A percentile compares a stretch with the other conserved stretches of the same genome.
Evolutionary conservation across 768 basidiomycete genomes (phyloP).

Genomic region (Phlebiopsis gigantea): DNA sequence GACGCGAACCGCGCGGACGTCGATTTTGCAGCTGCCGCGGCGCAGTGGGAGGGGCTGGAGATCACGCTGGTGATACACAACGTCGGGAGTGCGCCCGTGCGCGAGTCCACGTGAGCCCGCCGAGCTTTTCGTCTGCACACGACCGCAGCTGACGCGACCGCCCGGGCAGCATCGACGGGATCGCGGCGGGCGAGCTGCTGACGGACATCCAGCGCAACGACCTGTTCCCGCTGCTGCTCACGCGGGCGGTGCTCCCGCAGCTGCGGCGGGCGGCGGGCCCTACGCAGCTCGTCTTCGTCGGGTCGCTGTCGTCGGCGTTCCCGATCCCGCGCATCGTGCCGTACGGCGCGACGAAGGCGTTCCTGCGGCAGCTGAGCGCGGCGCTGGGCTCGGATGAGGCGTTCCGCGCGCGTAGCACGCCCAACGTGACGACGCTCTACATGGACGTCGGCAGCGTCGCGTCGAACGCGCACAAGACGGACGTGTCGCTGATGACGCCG

Average conservation of each 20-base stretch:
- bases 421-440: constrained; percentile 21
- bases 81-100: constrained; percentile 16
- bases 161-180: constrained; percentile 21
- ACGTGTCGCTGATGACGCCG: constrained; percentile 11
- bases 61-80: constrained; percentile 25
- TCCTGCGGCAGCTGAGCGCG: constrained; percentile 18
- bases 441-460: constrained; percentile 21
- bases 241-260: constrained; percentile 24
- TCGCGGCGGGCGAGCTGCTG: constrained; percentile 13
- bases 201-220: constrained; percentile 17
- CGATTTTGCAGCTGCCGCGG: constrained; percentile 18
- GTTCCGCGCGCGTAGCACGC: constrained; percentile 8
- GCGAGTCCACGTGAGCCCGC: constrained; percentile 12
- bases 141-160: no score
- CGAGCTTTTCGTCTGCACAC: no score
- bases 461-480: neutral
- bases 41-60: constrained; percentile 21
- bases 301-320: constrained; percentile 18
- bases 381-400: constrained; percentile 22
- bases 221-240: constrained; percentile 23
- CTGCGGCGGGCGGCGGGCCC: constrained; percentile 22
- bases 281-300: constrained; percentile 21
- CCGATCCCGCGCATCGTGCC: constrained; percentile 19
- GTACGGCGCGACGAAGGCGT: constrained; percentile 22
- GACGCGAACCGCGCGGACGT: constrained; percentile 15